Evolutionary conservation across 371 early-diverging fungal species (phyloP).

Genomic region (Mucor irregularis): DNA sequence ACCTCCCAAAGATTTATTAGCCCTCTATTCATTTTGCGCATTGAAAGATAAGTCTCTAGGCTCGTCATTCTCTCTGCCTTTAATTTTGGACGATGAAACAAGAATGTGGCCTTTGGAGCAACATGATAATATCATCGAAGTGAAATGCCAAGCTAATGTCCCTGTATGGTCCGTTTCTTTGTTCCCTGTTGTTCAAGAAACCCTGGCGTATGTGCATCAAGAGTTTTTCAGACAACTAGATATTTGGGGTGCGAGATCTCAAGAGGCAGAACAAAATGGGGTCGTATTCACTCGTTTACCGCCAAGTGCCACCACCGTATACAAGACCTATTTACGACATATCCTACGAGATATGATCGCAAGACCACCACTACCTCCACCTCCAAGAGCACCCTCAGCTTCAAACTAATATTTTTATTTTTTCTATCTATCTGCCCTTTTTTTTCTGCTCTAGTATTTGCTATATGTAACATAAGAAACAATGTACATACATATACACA

Average conservation of each 20-base stretch:
- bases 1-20: constrained; percentile 74
- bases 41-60: constrained; percentile 51
- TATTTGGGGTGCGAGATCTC: constrained; percentile 30
- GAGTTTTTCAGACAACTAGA: constrained; percentile 69
- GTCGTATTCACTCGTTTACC: constrained; percentile 28
- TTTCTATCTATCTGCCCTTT: too few relatives aligned
- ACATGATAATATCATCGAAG: constrained; percentile 79
- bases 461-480: too few relatives aligned
- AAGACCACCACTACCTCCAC: not conserved
- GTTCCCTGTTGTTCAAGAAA: constrained; percentile 67
- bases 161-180: constrained; percentile 72
- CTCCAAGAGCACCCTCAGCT: not conserved
- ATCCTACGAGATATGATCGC: constrained; percentile 63
- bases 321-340: constrained; percentile 67
- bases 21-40: constrained; percentile 69
- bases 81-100: constrained; percentile 76
- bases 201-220: constrained; percentile 56
- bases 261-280: constrained; percentile 45
- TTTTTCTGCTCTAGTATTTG: too few relatives aligned
- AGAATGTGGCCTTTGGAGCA: constrained; percentile 80
- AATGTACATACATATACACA: too few relatives aligned
- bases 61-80: constrained; percentile 52
- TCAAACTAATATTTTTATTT: not conserved
- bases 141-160: constrained; percentile 54
- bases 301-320: constrained; percentile 55